Base-by-base conservation (phyloP, 257 asterid genomes). In the Avicennia marina region DNA sequence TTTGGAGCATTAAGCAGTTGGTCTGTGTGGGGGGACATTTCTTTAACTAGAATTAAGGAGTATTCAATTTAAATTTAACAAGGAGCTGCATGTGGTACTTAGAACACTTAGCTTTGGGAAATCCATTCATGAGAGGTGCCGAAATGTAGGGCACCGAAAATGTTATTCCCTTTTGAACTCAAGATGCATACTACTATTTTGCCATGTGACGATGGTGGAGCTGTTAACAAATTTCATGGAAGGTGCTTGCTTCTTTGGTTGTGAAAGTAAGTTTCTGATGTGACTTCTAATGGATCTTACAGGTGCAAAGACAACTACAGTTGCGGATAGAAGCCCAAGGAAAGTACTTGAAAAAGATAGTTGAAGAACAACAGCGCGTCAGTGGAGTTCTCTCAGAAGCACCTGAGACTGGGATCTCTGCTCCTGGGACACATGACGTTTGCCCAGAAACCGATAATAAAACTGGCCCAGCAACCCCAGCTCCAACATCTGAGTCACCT, bases 241-340 rank as follows among this genome's bases (percentile, higher is more conserved):
- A 55, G n/a, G 17, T 53, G 34, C 22, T 24, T 33, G 66, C 63
- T 44, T 63, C 17, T 22, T 53, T 43, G 26, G 24, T 45, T 41
- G 17, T 59, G 2, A 41, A 32, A 34, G 12, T 26, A 11, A 15
- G 29, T 47, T 11, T 40, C 29, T 58, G 16, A 52, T 16, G 40
- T 18, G 49, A 57, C 34, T 54, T 21, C 11, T 41, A 24, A 51
- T 16, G 29, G 9, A 53, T 62, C 41, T 55, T 46, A 58, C 75
- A 93, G 98, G 98, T 93, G n/a, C 98, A 93, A 65, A 84, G 94
- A 60, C 98, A 89, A 72, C 83, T 93, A 15, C 97, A 93, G 56
- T 59, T 84, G 68, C 80, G 98, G 24, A 93, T 93, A 43, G 98
- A 93, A 82, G 98, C 98, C 69, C 98, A 93, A 64, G 97, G 97